phyloP scores from a whole-genome alignment of 768 basidiomycete genomes.

The Porphyrellus cyaneotinctus region DNA sequence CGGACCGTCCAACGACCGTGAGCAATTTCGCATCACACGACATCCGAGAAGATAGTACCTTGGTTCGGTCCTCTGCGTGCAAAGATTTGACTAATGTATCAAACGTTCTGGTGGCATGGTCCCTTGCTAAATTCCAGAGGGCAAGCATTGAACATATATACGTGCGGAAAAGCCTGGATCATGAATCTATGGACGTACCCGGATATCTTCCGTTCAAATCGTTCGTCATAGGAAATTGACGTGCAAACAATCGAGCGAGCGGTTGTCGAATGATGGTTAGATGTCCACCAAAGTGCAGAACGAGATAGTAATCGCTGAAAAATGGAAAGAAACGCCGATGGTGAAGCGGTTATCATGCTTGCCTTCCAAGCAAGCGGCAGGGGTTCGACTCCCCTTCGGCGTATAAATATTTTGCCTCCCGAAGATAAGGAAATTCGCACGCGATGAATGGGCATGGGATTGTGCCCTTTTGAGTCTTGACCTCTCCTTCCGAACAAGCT shows the following conservation, averaged over 20 bases:
- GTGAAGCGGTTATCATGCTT: slow-evolving; percentile 94
- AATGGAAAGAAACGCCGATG: slow-evolving; percentile 46
- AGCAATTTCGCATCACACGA: neutral
- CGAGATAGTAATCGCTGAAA: too few species aligned
- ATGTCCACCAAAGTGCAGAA: too few species aligned
- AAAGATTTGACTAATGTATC: slow-evolving; percentile 47
- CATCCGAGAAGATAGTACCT: slow-evolving; percentile 37
- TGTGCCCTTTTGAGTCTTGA: neutral
- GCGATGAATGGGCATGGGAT: neutral
- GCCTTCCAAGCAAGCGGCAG: slow-evolving; percentile 79
- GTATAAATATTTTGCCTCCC: slow-evolving; percentile 17
- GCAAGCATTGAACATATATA: neutral
- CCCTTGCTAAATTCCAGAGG: slow-evolving; percentile 36
- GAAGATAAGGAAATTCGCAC: neutral
- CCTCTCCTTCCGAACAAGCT: neutral
- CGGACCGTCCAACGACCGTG: neutral
- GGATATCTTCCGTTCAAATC: slow-evolving; percentile 19
- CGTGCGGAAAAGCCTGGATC: too few species aligned
- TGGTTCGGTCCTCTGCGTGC: slow-evolving; percentile 45
- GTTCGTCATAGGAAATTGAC: slow-evolving; percentile 4
- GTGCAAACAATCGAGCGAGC: neutral
- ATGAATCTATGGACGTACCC: slow-evolving; percentile 15
- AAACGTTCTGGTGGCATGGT: slow-evolving; percentile 54
- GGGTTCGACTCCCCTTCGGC: slow-evolving; percentile 75
- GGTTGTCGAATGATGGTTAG: too few species aligned